Conservation (phyloP, 345 rosid genomes). For the Bruguiera gymnorhiza region DNA sequence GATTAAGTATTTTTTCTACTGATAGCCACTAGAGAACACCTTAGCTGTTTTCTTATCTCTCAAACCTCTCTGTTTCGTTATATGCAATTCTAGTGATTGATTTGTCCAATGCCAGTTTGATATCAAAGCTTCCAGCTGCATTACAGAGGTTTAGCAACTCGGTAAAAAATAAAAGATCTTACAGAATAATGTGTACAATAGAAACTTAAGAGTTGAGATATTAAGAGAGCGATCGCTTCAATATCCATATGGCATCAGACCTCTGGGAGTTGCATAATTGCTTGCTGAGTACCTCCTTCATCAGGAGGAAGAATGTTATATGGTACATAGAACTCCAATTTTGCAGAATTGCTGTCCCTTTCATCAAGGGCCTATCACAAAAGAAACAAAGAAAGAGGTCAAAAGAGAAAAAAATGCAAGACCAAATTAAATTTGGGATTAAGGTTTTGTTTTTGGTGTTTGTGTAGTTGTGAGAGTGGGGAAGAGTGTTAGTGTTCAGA, state of each 20-base stretch:
- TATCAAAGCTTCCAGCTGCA: no score
- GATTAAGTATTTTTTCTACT: no score
- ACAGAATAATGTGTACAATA: background rate
- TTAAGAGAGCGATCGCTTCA: conserved; percentile 14
- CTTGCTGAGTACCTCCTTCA: conserved; percentile 75
- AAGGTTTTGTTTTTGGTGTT: no score
- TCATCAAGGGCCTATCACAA: conserved; percentile 61
- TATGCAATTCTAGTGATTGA: no score
- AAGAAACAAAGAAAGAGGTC: conserved; percentile 15
- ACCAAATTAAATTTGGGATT: no score
- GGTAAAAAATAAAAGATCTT: background rate
- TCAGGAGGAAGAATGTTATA: conserved; percentile 93
- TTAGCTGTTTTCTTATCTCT: no score
- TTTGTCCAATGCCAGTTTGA: no score
- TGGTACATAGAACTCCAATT: conserved; percentile 59
- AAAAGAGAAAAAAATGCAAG: background rate
- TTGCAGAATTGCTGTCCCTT: conserved; percentile 47
- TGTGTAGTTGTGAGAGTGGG: background rate
- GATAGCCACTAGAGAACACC: no score
- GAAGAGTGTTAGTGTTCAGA: background rate
- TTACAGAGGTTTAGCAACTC: no score
- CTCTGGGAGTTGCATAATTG: conserved; percentile 83
- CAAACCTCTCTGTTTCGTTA: no score
- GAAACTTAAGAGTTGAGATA: conserved; percentile 6
- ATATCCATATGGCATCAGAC: conserved; percentile 38